These are phyloP conservation scores for Leptographium procerum DNA, from an alignment of 2,329 filamentous ascomycete species.

Conservation along the genomic window DNA sequence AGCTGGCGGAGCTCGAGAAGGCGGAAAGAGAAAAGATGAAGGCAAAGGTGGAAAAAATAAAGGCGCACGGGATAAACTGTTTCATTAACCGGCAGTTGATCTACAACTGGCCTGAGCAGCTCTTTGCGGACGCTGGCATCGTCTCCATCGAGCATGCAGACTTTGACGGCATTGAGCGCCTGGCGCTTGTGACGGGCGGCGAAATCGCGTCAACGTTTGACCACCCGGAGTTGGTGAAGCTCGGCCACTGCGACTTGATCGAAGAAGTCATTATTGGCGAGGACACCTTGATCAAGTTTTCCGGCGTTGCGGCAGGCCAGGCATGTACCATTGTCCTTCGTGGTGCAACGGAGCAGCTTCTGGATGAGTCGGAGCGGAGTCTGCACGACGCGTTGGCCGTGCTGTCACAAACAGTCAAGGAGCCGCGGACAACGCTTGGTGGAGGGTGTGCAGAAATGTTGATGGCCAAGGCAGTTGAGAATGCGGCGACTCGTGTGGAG, in stretches of 20 bases:
- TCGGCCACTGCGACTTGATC: slow-evolving; percentile 88
- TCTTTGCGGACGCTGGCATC: slow-evolving; percentile 95
- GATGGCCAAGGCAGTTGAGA: slow-evolving; percentile 97
- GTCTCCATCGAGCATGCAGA: slow-evolving; percentile 98
- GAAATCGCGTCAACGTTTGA: slow-evolving; percentile 98
- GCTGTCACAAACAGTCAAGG: slow-evolving; percentile 89
- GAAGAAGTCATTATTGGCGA: slow-evolving; percentile 98
- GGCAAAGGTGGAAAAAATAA: slow-evolving; percentile 97
- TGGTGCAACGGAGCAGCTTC: slow-evolving; percentile 89
- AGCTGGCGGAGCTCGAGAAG: slow-evolving; percentile 96
- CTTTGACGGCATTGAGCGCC: slow-evolving; percentile 92
- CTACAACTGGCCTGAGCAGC: slow-evolving; percentile 99
- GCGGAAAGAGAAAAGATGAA: slow-evolving; percentile 99
- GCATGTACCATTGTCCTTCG: slow-evolving; percentile 95
- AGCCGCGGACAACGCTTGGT: slow-evolving; percentile 86
- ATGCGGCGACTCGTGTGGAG: slow-evolving; percentile 82
- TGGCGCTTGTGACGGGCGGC: slow-evolving; percentile 90
- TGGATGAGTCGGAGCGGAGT: slow-evolving; percentile 93
- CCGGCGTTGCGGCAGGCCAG: slow-evolving; percentile 82
- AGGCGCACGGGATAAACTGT: slow-evolving; percentile 97
- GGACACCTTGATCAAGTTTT: slow-evolving; percentile 95
- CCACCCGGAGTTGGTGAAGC: slow-evolving; percentile 92
- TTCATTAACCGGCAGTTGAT: slow-evolving; percentile 99
- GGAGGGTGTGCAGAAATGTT: slow-evolving; percentile 97
- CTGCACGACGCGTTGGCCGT: slow-evolving; percentile 94